A percentile compares a stretch with the other conserved stretches of the same genome.
Conservation (phyloP, 257 asterid species). For the Avicennia marina region DNA sequence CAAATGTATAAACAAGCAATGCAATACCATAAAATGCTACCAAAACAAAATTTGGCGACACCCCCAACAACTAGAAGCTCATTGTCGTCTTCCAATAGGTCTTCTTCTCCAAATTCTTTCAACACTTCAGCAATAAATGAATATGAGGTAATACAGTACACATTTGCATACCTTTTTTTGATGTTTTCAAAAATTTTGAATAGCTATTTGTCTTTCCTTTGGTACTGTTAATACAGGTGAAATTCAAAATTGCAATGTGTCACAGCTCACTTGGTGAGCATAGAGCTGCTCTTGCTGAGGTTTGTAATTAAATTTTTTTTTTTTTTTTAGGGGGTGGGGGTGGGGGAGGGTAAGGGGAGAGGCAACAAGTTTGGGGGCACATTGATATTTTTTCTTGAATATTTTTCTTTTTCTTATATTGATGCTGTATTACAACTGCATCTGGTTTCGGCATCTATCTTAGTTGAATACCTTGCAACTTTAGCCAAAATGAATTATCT, state of each 20-base stretch:
- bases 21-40: constrained; percentile 60
- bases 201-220: constrained; percentile 8
- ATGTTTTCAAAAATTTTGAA: neutral
- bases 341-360: no score
- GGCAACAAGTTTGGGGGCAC: constrained; percentile 6
- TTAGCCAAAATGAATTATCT: neutral
- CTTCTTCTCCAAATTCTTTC: constrained; percentile 75
- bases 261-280: constrained; percentile 65
- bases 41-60: constrained; percentile 53
- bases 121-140: constrained; percentile 66
- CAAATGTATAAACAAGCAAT: constrained; percentile 80
- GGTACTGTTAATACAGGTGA: constrained; percentile 50
- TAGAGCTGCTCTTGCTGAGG: constrained; percentile 86
- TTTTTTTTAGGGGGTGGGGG: no score
- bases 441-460: no score
- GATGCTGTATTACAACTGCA: constrained; percentile 2
- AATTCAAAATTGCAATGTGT: constrained; percentile 80
- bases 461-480: constrained; percentile 13
- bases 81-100: constrained; percentile 56
- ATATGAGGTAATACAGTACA: constrained; percentile 59
- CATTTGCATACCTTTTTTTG: neutral
- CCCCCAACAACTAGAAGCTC: constrained; percentile 56
- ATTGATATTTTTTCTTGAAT: no score
- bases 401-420: constrained; percentile 3
- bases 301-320: constrained; percentile 25